Evolutionary conservation across 2,329 filamentous ascomycete species (phyloP), one percentile per base, ranked within the genome.

Genomic region (Penicillium hordei): DNA sequence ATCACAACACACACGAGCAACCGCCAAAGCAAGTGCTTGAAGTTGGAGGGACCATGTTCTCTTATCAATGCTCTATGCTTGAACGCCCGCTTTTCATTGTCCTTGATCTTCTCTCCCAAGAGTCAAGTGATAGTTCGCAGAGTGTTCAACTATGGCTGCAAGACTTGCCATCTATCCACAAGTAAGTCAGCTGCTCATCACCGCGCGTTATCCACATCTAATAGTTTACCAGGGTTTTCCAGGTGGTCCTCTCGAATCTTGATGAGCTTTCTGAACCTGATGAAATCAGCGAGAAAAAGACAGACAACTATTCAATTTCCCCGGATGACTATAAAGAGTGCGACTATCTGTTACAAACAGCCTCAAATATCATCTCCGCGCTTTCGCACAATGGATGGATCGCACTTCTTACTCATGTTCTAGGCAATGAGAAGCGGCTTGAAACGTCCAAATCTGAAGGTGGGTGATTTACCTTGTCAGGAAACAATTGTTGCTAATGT

Each of bases 111-210:
- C 79, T 97, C 1, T 76, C 84, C 19, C 88, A 93, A 58, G 87
- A 91, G 59, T 82, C 84, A 21, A 88, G 86, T 2, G 89, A 93
- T 65, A 78, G 89, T 15, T 91, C 88, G 60, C 88, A 91, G 75
- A 88, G 89, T 27, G 86, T 91, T 39, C 89, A 88, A 66, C 86
- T 84, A 48, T 97, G 93, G 93, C 80, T 97, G 4, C 88, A 89
- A 46, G 75, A 77, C 45, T 57, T 75, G 10, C 76, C 82, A 15
- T 83, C 78, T 40, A 74, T 86, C 31, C 78, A 81, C 53, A 79
- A 69, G 76, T 78, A 75, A 67, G 76, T 82, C 17, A 13, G 6
- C 4, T 31, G 2, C 9, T 23, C 6, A 3, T 7, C 39, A 9
- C 12, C 19, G 3, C n/a, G 23, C 0, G 12, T 6, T 13, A 23